These are phyloP conservation scores for Kalmusia sp. DNA, from an alignment of 2,329 filamentous ascomycete genomes.

Conservation along the genomic window DNA sequence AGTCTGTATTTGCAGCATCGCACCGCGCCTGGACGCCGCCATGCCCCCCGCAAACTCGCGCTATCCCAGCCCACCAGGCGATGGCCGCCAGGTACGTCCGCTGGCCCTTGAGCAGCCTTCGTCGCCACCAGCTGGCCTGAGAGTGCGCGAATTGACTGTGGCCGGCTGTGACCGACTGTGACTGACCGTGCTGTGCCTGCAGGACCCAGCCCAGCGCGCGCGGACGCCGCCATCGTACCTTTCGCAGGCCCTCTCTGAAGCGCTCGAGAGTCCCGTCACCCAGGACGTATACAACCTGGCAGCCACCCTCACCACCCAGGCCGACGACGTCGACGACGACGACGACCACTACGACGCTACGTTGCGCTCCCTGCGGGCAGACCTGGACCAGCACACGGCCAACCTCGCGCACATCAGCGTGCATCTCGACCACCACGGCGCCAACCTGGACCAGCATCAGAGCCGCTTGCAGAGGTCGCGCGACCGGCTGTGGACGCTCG, in stretches of 20 bases:
- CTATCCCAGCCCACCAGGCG: constrained; percentile 30
- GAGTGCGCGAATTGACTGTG: too few species aligned
- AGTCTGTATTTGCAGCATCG: neutral
- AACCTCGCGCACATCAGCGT: constrained; percentile 2
- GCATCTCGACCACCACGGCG: constrained; percentile 8
- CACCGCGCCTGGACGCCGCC: neutral
- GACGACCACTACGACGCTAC: neutral
- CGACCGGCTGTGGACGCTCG: constrained; percentile 25
- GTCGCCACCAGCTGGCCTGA: too few species aligned
- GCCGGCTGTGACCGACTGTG: neutral
- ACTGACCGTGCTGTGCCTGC: constrained; percentile 29
- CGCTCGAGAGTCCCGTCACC: constrained; percentile 55
- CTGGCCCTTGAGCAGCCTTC: neutral
- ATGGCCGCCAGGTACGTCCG: constrained; percentile 3
- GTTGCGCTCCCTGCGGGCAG: constrained; percentile 5
- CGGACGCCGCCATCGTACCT: constrained; percentile 50
- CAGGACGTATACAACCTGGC: constrained; percentile 55
- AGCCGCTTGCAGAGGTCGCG: constrained; percentile 37
- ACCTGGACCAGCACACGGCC: constrained; percentile 5
- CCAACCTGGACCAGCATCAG: constrained; percentile 27
- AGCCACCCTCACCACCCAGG: constrained; percentile 55
- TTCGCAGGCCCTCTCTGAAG: constrained; percentile 51
- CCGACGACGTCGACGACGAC: constrained; percentile 47
- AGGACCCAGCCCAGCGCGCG: constrained; percentile 32
- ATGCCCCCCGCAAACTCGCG: constrained; percentile 11